phyloP scores from a whole-genome alignment of 768 basidiomycete genomes.

The Leccinum ochraceum region DNA sequence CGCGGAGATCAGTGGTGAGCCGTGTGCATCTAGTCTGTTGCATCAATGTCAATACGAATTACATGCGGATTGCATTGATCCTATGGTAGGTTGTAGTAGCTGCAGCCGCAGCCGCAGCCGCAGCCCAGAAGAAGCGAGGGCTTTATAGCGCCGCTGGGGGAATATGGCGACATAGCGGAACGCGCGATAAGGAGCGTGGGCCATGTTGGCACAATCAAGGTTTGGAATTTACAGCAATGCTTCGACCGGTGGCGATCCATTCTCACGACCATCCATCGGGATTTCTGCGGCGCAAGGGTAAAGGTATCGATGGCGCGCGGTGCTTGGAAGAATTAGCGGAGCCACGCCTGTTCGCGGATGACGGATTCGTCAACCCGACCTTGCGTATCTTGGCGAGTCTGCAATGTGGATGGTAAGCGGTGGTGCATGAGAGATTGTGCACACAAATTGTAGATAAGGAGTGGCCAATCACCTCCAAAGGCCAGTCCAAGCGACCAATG shows the following conservation, averaged over 20 bases:
- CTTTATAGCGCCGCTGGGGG: neutral
- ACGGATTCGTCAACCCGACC: conserved; percentile 40
- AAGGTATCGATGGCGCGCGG: conserved; percentile 37
- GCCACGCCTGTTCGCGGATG: conserved; percentile 20
- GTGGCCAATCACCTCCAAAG: conserved; percentile 51
- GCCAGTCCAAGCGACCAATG: conserved; percentile 64
- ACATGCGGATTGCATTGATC: conserved; percentile 16
- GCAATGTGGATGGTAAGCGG: conserved; percentile 1
- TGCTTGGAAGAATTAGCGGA: conserved; percentile 15
- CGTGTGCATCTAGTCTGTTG: conserved; percentile 1
- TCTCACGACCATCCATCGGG: conserved; percentile 43
- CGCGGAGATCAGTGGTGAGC: conserved; percentile 15
- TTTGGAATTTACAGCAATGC: neutral
- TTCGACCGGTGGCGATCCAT: conserved; percentile 3
- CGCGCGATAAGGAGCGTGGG: conserved; percentile 13
- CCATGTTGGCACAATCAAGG: neutral
- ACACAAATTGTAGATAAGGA: conserved; percentile 17
- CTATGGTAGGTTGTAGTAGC: conserved; percentile 9
- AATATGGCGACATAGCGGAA: neutral
- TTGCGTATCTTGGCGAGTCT: conserved; percentile 50
- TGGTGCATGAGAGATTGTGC: conserved; percentile 5
- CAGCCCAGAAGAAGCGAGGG: neutral
- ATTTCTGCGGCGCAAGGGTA: conserved; percentile 41
- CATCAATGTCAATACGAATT: conserved; percentile 3
- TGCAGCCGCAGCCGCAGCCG: neutral